phyloP scores from a whole-genome alignment of 192 early-diverging fungal species.

The Helicostylum pulchrum region DNA sequence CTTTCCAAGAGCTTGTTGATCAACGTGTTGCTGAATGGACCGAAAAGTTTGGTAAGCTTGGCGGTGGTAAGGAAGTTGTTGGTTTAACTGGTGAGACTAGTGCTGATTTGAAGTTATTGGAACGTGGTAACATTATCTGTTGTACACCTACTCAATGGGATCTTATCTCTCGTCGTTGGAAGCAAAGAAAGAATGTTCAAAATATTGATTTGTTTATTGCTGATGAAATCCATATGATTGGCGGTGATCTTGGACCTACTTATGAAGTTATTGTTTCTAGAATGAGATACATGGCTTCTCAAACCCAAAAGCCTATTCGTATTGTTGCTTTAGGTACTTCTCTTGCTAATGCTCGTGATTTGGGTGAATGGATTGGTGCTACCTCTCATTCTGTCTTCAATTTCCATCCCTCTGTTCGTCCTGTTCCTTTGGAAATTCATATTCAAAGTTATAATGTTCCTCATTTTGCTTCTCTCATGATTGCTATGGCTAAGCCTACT shows the following conservation, averaged over 20 bases:
- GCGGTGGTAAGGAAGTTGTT: slow-evolving; percentile 88
- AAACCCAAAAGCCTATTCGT: slow-evolving; percentile 79
- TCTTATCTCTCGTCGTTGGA: slow-evolving; percentile 91
- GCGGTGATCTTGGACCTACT: slow-evolving; percentile 84
- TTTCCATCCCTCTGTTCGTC: slow-evolving; percentile 91
- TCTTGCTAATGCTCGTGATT: slow-evolving; percentile 94
- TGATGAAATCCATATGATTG: slow-evolving; percentile 94
- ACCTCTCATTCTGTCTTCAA: slow-evolving; percentile 79
- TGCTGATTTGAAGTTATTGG: slow-evolving; percentile 85
- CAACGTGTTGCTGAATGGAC: slow-evolving; percentile 80
- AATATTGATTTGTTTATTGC: slow-evolving; percentile 85
- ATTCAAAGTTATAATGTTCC: slow-evolving; percentile 90
- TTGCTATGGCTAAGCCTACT: slow-evolving; percentile 86
- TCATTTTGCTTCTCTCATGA: slow-evolving; percentile 95
- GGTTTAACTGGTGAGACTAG: slow-evolving; percentile 86
- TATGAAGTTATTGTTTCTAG: slow-evolving; percentile 93
- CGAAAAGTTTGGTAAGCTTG: slow-evolving; percentile 67
- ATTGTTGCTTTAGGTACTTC: slow-evolving; percentile 88
- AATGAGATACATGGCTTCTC: slow-evolving; percentile 87
- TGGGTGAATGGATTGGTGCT: slow-evolving; percentile 96
- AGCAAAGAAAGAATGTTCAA: slow-evolving; percentile 91
- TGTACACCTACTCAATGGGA: slow-evolving; percentile 94
- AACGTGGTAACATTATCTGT: slow-evolving; percentile 89
- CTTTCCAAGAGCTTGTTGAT: slow-evolving; percentile 82
- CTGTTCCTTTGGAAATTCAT: slow-evolving; percentile 91